Conservation (phyloP, 306 rosid genomes). For the Elaeagnus macrophylla region DNA sequence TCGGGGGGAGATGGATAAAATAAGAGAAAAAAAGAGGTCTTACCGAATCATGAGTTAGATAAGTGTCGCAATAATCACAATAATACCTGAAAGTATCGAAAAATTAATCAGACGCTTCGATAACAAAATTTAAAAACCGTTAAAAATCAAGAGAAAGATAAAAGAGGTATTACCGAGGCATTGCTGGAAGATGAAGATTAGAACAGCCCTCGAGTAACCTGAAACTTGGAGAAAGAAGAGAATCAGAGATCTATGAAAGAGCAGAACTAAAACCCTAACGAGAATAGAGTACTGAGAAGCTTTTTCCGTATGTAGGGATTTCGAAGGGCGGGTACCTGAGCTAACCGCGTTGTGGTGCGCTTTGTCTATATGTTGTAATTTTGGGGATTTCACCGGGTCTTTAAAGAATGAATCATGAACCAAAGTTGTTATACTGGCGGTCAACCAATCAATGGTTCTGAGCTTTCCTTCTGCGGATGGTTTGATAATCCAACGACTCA, state of each 20-base stretch:
- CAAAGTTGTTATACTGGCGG: too few relatives aligned
- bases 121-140: not conserved
- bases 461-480: too few relatives aligned
- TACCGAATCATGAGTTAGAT: conserved; percentile 84
- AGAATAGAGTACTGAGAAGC: not conserved
- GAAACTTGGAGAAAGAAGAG: not conserved
- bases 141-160: not conserved
- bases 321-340: not conserved
- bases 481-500: too few relatives aligned
- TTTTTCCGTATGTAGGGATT: too few relatives aligned
- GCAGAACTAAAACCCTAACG: conserved; percentile 12
- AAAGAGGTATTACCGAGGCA: conserved; percentile 14
- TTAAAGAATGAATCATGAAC: too few relatives aligned
- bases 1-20: not conserved
- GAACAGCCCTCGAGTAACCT: not conserved
- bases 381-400: too few relatives aligned
- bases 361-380: too few relatives aligned
- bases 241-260: not conserved
- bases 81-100: conserved; percentile 25
- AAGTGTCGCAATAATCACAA: conserved; percentile 86
- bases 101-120: not conserved
- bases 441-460: too few relatives aligned
- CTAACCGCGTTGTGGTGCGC: not conserved
- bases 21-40: not conserved
- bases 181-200: not conserved